Evolutionary conservation across 1,139 yeast genomes (phyloP).

Genomic region (Yamadazyma aaseri): DNA sequence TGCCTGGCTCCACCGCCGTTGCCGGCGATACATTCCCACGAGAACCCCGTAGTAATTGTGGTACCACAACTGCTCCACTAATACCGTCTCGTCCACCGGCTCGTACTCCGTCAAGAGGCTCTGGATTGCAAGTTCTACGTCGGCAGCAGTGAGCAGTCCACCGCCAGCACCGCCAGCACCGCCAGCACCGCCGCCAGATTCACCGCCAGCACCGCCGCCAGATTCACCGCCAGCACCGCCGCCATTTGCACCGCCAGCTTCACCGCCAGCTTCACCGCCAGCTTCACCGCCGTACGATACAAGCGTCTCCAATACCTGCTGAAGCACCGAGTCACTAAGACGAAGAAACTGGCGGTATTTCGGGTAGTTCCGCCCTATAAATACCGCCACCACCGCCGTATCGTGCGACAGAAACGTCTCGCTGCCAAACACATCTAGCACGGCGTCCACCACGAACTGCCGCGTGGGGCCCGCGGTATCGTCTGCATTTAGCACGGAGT

Average conservation of each 20-base stretch:
- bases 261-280: no score
- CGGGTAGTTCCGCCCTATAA: constrained; percentile 73
- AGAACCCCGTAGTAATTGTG: constrained; percentile 60
- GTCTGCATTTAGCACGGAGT: constrained; percentile 59
- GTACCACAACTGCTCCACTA: constrained; percentile 51
- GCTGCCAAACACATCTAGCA: constrained; percentile 51
- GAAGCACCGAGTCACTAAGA: constrained; percentile 57
- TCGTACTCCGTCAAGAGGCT: constrained; percentile 62
- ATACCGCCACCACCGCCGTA: constrained; percentile 53
- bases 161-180: no score
- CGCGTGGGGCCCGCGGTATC: constrained; percentile 42
- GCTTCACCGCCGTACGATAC: constrained; percentile 43
- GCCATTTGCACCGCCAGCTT: no score
- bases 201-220: no score
- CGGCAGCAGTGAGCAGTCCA: no score
- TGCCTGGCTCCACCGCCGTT: constrained; percentile 52
- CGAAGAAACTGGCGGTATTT: constrained; percentile 78
- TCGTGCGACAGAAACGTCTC: constrained; percentile 35
- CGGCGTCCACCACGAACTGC: constrained; percentile 65
- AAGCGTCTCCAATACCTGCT: constrained; percentile 47
- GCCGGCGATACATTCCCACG: constrained; percentile 53
- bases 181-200: no score
- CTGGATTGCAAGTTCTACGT: constrained; percentile 73
- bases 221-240: no score
- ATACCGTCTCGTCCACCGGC: constrained; percentile 48